Evolutionary conservation across 148 eudicot species (phyloP), one percentile per base, ranked within the genome.

Genomic region (Bassia scoparia): DNA sequence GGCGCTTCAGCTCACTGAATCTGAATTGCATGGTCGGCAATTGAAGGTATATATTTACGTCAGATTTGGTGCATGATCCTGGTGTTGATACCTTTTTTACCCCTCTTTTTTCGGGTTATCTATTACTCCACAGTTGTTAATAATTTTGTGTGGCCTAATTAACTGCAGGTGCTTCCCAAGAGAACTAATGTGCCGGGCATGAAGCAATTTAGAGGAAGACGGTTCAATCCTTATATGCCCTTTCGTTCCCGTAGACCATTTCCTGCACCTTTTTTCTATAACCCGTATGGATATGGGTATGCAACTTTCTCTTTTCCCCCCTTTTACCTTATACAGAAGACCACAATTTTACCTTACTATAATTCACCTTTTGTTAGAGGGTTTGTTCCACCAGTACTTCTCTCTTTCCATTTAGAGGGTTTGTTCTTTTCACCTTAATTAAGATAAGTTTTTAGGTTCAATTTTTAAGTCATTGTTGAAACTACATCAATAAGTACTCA

Each of bases 11-110:
- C 84, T 93, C 38, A 93, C 83, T 81, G 98, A 93, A 84, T 93
- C 98, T 78, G 98, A 93, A 80, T 77, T 93, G 54, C 98, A 89
- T 87, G 98, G 98, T 56, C 98, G 98, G 48, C 98, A 90, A 73
- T 81, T 93, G 82, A 93, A 93, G 94, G 98, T 90, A 75, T 15
- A 13, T 29, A 44, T 14, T 23, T 10, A 18, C 13, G 30, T 30
- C 34, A 13, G 62, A 1, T 74, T 50, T 24, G 33, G 4, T 58
- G 33, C 26, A 55, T 61, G 29, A n/a, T 54, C 27, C 14, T 34
- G 35, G 49, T 35, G 50, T 34, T 68, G 29, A 27, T 72, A 24
- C 46, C 33, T 1, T 38, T 16, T 33, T 33, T 26, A n/a, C n/a
- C n/a, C n/a, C n/a, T n/a, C n/a, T n/a, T n/a, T n/a, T n/a, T n/a